phyloP scores from a whole-genome alignment of 768 basidiomycete species.

The Hemileccinum impolitum region DNA sequence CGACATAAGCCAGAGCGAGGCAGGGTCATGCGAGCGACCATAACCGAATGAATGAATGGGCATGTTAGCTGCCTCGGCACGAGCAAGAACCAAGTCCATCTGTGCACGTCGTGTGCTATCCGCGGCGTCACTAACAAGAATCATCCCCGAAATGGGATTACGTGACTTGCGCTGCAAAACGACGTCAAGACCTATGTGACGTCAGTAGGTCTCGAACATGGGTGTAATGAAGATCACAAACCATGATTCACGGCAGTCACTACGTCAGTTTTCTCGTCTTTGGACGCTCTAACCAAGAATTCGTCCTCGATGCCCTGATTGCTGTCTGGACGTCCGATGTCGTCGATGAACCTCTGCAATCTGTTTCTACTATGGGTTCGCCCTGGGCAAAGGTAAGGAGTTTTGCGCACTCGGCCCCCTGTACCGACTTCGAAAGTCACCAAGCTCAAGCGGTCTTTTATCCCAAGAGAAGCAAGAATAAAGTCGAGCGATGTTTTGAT shows the following conservation, averaged over 20 bases:
- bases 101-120: conserved; percentile 92
- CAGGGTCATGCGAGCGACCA: conserved; percentile 95
- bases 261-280: conserved; percentile 95
- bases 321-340: conserved; percentile 45
- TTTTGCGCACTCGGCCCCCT: conserved; percentile 81
- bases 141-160: conserved; percentile 87
- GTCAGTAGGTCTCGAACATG: neutral
- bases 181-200: conserved; percentile 72
- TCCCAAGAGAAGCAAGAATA: conserved; percentile 68
- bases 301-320: conserved; percentile 54
- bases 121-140: conserved; percentile 88
- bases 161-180: conserved; percentile 91
- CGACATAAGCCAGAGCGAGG: conserved; percentile 97
- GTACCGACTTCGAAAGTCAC: conserved; percentile 91
- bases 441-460: conserved; percentile 79
- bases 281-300: conserved; percentile 65
- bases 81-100: conserved; percentile 97
- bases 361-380: conserved; percentile 64
- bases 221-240: conserved; percentile 23
- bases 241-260: conserved; percentile 98
- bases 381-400: conserved; percentile 83
- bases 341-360: conserved; percentile 76
- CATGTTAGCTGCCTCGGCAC: conserved; percentile 93
- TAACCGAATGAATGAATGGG: conserved; percentile 98
- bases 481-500: conserved; percentile 89